Evolutionary conservation across 352 stramenopile genomes (phyloP), one percentile per base, ranked within the genome.

Genomic region (Blastocystis sp.): DNA sequence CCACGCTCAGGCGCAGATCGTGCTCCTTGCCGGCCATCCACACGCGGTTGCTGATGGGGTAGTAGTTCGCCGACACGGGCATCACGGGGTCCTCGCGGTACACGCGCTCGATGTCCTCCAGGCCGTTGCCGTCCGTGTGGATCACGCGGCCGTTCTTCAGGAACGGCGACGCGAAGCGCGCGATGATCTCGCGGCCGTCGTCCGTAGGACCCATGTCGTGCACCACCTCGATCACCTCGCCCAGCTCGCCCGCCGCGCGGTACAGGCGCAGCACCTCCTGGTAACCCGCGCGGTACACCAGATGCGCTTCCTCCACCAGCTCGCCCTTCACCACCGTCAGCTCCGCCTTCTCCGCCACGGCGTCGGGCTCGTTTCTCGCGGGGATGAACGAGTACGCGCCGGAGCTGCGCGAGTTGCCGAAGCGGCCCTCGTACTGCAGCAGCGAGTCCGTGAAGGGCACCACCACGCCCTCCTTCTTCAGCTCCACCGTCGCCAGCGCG

Each of bases 301-400:
- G 10, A 19, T 38, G 78, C 34, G 68, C 89, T 59, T 91, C 89
- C 40, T 89, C 89, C 43, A 91, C 77, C 62, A 91, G 43, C 40
- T 48, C 54, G 17, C 89, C 89, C 71, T 90, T 88, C 54, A 89
- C 65, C 28, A 91, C 71, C 61, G 78, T 89, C 89, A 89, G 74
- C 52, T 90, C 68, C 45, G 77, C 76, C 68, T 77, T 60, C 70
- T 61, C 34, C 45, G 43, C 40, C 42, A 74, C 65, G 34, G 60
- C 45, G 57, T 71, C 14, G 59, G 52, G 34, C 61, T 68, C 81
- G 38, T 76, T 74, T 2, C 34, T 6, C 64, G 95, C 92, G 0
- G 96, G 95, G 65, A 95, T 93, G 91, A 99, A 98, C 21, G 97
- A 94, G 90, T 99, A 99, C 4, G 96, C 96, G 24, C 96, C 96